Conservation (phyloP, 202 grass and related monocot species). For the Carex sylvatica region DNA sequence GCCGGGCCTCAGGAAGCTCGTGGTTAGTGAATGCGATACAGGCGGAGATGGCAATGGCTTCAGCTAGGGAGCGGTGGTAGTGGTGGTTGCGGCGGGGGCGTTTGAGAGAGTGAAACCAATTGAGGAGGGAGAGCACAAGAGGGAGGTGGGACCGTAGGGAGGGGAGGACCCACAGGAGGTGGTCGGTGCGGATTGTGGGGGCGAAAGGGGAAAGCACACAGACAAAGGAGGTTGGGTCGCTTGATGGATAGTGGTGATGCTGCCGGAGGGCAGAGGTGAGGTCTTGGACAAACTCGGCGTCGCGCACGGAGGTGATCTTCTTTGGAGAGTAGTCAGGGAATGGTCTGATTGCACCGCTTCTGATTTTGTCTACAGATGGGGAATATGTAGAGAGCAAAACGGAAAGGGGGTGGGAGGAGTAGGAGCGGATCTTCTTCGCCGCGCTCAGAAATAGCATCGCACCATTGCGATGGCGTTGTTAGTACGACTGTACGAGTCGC, state of each 20-base stretch:
- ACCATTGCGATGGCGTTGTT: not conserved
- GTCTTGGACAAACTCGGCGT: constrained; percentile 62
- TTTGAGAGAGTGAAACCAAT: constrained; percentile 47
- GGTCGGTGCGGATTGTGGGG: constrained; percentile 40
- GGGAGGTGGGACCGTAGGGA: constrained; percentile 22
- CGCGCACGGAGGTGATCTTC: constrained; percentile 49
- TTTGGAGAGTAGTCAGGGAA: constrained; percentile 84
- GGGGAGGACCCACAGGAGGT: constrained; percentile 36
- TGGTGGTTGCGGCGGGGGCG: constrained; percentile 5
- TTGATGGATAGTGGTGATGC: constrained; percentile 37
- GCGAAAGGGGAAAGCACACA: constrained; percentile 39
- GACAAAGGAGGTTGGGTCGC: constrained; percentile 36
- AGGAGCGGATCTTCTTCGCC: not conserved
- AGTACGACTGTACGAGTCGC: no score
- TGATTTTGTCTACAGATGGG: not conserved
- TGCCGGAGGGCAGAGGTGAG: constrained; percentile 49
- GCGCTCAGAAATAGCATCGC: constrained; percentile 20
- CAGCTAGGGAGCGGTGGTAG: constrained; percentile 4
- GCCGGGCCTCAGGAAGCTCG: not conserved
- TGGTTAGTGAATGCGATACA: not conserved
- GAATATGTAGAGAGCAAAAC: not conserved
- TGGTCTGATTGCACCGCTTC: constrained; percentile 33
- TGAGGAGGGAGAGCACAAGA: constrained; percentile 36
- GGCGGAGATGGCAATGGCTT: constrained; percentile 18
- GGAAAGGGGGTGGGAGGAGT: not conserved